Evolutionary conservation across 2,329 filamentous ascomycete genomes (phyloP).

Genomic region (Huntiella bhutanensis): DNA sequence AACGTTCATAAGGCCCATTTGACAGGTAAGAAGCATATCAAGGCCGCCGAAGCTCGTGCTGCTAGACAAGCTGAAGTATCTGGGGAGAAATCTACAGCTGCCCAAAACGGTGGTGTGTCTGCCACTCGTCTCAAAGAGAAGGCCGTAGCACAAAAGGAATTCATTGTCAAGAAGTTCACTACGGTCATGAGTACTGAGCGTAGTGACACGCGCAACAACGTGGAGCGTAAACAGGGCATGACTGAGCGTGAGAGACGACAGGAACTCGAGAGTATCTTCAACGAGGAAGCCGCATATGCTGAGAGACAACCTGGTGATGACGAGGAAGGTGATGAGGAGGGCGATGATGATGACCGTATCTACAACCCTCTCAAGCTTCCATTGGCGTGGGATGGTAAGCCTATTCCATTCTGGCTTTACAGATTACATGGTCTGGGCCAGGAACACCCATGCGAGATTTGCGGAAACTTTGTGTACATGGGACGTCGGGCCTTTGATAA

Average conservation of each 20-base stretch:
- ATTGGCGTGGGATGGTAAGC: slow-evolving; percentile 94
- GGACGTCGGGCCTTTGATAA: slow-evolving; percentile 91
- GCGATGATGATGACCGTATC: slow-evolving; percentile 68
- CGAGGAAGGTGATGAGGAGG: slow-evolving; percentile 47
- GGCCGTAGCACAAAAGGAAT: slow-evolving; percentile 76
- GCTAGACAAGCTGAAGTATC: slow-evolving; percentile 23
- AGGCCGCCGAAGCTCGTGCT: slow-evolving; percentile 51
- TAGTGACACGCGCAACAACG: slow-evolving; percentile 77
- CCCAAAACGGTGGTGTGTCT: slow-evolving; percentile 19
- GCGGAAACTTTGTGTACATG: slow-evolving; percentile 98
- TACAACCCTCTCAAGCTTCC: slow-evolving; percentile 96
- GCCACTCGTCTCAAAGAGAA: slow-evolving; percentile 60
- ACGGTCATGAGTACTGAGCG: slow-evolving; percentile 72
- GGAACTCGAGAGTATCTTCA: slow-evolving; percentile 74
- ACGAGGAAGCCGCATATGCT: slow-evolving; percentile 20
- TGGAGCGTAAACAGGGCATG: slow-evolving; percentile 93
- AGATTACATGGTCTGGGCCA: slow-evolving; percentile 88
- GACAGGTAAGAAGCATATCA: slow-evolving; percentile 80
- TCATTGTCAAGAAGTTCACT: slow-evolving; percentile 60
- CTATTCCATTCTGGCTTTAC: slow-evolving; percentile 97
- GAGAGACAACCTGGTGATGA: slow-evolving; percentile 22
- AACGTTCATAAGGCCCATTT: slow-evolving; percentile 87
- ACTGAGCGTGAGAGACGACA: slow-evolving; percentile 89
- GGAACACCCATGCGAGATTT: slow-evolving; percentile 90
- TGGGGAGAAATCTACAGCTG: slow-evolving; percentile 14